Percentiles rank a stretch among this genome's conserved stretches.
These are phyloP conservation scores for Blastobotrys buckinghamii DNA, from an alignment of 1,139 yeast species.

Conservation along the genomic window DNA sequence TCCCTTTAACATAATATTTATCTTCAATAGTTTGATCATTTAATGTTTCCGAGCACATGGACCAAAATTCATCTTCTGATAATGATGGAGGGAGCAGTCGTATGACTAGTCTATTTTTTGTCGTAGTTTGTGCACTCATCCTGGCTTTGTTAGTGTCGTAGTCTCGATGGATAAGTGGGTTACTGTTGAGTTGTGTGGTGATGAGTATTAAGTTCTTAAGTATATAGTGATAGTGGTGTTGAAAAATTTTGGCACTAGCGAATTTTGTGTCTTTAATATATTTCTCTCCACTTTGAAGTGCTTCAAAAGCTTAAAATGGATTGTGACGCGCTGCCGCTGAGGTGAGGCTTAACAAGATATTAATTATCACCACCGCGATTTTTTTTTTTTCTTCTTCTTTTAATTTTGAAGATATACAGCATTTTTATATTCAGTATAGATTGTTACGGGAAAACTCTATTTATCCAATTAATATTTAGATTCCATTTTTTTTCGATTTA, in stretches of 20 bases:
- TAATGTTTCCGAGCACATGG: slow-evolving; percentile 20
- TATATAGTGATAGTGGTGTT: background rate
- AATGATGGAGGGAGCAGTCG: slow-evolving; percentile 38
- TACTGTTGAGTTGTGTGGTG: background rate
- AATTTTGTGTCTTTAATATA: background rate
- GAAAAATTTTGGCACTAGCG: background rate
- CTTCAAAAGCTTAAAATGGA: too few species aligned
- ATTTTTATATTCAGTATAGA: too few species aligned
- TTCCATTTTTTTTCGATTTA: too few species aligned
- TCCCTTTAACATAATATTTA: slow-evolving; percentile 36
- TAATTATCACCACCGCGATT: background rate
- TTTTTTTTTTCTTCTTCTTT: too few species aligned
- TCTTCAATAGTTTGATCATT: slow-evolving; percentile 21
- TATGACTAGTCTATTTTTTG: slow-evolving; percentile 26
- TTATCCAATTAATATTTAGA: too few species aligned
- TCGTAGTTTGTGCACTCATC: slow-evolving; percentile 1
- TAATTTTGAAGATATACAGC: too few species aligned
- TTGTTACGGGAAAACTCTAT: too few species aligned
- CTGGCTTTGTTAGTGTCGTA: background rate
- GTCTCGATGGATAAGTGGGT: background rate
- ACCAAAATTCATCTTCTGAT: slow-evolving; percentile 28
- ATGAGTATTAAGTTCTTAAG: background rate
- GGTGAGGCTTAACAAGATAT: too few species aligned
- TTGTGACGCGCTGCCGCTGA: too few species aligned
- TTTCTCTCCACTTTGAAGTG: background rate